phyloP scores from a whole-genome alignment of 176 grass and related monocot species.

The Ananas comosus region DNA sequence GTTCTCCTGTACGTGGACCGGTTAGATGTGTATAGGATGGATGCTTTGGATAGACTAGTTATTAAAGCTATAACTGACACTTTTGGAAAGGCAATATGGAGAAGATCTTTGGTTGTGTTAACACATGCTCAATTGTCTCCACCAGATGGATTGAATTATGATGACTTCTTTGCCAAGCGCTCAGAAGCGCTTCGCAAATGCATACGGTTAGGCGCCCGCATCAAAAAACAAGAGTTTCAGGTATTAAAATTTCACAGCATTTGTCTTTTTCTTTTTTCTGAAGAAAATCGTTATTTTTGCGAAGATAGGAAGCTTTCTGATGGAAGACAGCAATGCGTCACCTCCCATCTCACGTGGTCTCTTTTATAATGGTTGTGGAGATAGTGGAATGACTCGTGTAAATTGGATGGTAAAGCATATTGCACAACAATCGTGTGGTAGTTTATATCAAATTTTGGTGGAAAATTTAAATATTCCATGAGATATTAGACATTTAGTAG shows the following conservation, averaged over 20 bases:
- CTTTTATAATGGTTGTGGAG: no score
- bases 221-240: constrained; percentile 59
- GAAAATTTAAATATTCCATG: no score
- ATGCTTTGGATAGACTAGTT: constrained; percentile 69
- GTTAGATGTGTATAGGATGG: constrained; percentile 88
- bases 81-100: constrained; percentile 87
- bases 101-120: constrained; percentile 64
- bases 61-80: constrained; percentile 69
- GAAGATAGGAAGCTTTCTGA: no score
- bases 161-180: constrained; percentile 74
- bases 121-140: constrained; percentile 90
- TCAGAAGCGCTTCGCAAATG: constrained; percentile 64
- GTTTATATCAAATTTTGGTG: no score
- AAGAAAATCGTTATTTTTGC: no score
- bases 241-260: constrained; percentile 21
- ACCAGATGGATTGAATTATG: constrained; percentile 82
- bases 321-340: no score
- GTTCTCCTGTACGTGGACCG: constrained; percentile 88
- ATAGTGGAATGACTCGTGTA: no score
- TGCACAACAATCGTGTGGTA: no score
- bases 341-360: no score
- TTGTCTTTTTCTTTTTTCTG: no score
- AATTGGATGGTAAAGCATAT: no score
- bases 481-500: no score
- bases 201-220: constrained; percentile 42